These are phyloP conservation scores for Skeletonema marinoi DNA, from an alignment of 108 stramenopile genomes.

Conservation along the genomic window DNA sequence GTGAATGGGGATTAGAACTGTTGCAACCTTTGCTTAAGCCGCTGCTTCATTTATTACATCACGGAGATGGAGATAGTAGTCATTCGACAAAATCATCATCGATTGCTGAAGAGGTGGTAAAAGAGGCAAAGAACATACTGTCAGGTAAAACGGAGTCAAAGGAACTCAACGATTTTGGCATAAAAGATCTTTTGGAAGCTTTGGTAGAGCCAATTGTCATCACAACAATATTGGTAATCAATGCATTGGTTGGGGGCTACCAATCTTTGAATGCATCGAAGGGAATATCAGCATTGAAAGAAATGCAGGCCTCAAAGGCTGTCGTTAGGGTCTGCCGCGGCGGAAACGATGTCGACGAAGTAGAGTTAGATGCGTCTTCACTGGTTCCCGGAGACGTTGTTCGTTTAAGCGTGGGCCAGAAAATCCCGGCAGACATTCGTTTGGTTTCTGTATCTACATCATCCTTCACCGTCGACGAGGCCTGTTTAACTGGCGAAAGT, in stretches of 20 bases:
- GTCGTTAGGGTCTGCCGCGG: slow-evolving; percentile 24
- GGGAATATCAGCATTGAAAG: slow-evolving; percentile 75
- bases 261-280: slow-evolving; percentile 94
- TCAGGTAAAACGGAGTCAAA: slow-evolving; percentile 3
- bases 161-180: slow-evolving; percentile 48
- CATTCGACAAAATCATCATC: slow-evolving; percentile 6
- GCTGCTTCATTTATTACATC: slow-evolving; percentile 10
- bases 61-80: background rate
- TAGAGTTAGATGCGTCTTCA: slow-evolving; percentile 53
- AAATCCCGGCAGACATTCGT: slow-evolving; percentile 94
- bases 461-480: slow-evolving; percentile 77
- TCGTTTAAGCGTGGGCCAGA: slow-evolving; percentile 89
- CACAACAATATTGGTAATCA: slow-evolving; percentile 90
- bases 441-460: slow-evolving; percentile 59
- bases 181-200: slow-evolving; percentile 54
- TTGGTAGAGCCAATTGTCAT: slow-evolving; percentile 97
- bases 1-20: slow-evolving; percentile 21
- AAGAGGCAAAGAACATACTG: slow-evolving; percentile 15
- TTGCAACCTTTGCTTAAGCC: slow-evolving; percentile 2
- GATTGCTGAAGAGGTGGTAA: slow-evolving; percentile 35
- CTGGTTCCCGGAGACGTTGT: slow-evolving; percentile 98
- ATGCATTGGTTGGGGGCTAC: slow-evolving; percentile 97
- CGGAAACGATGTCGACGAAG: slow-evolving; percentile 34
- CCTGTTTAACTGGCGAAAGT: slow-evolving; percentile 83
- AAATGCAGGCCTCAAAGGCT: slow-evolving; percentile 71